phyloP scores from a whole-genome alignment of 164 flowering plant species.

The Vitis riparia region DNA sequence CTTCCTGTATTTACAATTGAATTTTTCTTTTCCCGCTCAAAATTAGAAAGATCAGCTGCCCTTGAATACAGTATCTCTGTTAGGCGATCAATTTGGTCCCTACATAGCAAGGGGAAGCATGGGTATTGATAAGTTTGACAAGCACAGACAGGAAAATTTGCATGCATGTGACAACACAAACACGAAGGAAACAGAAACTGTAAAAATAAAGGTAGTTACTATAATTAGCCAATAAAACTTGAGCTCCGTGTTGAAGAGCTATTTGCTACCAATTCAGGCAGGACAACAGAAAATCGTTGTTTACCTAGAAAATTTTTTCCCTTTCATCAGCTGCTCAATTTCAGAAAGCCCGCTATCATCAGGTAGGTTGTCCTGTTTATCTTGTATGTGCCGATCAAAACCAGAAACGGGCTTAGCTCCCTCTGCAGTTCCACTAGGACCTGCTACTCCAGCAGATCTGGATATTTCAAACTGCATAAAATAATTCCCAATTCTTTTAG shows the following conservation, averaged over 20 bases:
- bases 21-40: slow-evolving; percentile 22
- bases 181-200: background rate
- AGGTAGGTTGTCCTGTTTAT: slow-evolving; percentile 10
- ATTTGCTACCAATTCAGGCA: background rate
- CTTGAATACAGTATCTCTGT: slow-evolving; percentile 60
- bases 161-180: background rate
- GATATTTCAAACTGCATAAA: slow-evolving; percentile 39
- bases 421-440: slow-evolving; percentile 23
- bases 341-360: slow-evolving; percentile 40
- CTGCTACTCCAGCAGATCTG: slow-evolving; percentile 25
- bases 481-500: background rate
- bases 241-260: too few relatives aligned
- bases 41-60: slow-evolving; percentile 38
- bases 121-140: background rate
- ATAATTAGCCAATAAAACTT: too few relatives aligned
- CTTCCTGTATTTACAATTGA: slow-evolving; percentile 8
- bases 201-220: too few relatives aligned
- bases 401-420: slow-evolving; percentile 11
- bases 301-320: slow-evolving; percentile 65
- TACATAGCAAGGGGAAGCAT: slow-evolving; percentile 22
- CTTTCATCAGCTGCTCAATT: slow-evolving; percentile 69
- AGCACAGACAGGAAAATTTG: slow-evolving; percentile 5
- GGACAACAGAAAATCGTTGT: background rate
- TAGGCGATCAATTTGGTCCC: slow-evolving; percentile 69
- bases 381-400: slow-evolving; percentile 21